phyloP scores from a whole-genome alignment of 345 rosid species.

The Lepidium didymum region DNA sequence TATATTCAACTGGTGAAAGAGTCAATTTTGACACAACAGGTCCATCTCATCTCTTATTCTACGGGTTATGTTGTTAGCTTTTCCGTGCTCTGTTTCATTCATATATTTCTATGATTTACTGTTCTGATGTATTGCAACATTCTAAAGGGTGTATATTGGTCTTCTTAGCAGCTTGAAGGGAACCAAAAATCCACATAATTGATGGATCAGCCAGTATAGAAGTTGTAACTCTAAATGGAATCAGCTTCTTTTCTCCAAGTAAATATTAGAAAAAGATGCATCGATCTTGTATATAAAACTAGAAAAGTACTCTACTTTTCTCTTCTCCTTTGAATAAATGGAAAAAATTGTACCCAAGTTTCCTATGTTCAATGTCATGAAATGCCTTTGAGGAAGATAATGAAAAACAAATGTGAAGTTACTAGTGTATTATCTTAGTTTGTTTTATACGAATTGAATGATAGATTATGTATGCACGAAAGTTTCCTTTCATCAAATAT shows the following conservation, averaged over 20 bases:
- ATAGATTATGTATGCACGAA: neutral
- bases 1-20: constrained; percentile 79
- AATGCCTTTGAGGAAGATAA: neutral
- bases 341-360: neutral
- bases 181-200: neutral
- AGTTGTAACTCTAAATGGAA: neutral
- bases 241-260: constrained; percentile 1
- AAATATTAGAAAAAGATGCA: constrained; percentile 5
- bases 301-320: neutral
- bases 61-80: neutral
- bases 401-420: neutral
- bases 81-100: neutral
- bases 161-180: constrained; percentile 11
- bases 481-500: neutral
- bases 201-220: constrained; percentile 13
- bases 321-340: neutral
- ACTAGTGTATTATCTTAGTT: neutral
- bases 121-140: neutral
- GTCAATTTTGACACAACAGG: constrained; percentile 60
- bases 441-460: neutral
- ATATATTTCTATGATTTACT: neutral
- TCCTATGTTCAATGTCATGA: neutral
- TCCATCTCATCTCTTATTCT: constrained; percentile 14
- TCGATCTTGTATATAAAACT: constrained; percentile 12
- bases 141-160: neutral